Base-by-base conservation (phyloP, 108 stramenopile species). In the Skeletonema marinoi region DNA sequence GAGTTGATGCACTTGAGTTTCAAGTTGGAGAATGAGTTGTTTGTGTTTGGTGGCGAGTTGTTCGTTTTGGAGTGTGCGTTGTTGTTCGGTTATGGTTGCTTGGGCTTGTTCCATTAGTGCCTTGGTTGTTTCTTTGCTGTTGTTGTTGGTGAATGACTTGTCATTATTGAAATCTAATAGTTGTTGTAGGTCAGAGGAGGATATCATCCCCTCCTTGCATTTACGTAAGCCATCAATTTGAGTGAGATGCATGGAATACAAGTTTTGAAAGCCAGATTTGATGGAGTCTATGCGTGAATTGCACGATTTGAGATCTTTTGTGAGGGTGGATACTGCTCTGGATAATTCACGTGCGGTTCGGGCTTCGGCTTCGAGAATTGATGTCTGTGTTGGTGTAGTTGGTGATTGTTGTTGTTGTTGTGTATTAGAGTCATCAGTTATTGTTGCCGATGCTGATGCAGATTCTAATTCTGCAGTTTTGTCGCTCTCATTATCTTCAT, bases 311-410 rank as follows among this genome's bases (percentile, higher is more conserved):
- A 80, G 67, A 21, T 80, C 72, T 17, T 66, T 60, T 67, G 44
- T 65, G 1, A 72, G 29, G 12, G 63, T 58, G 1, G 63, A 32
- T 1, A 71, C 71, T 14, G 78, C 46, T 39, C 51, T 36, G 60
- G 71, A 67, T 33, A 78, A 46, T 36, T 78, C 71, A 14, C 78
- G 71, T 16, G 78, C 78, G 38, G 78, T 72, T 19, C 78, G 71
- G 13, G 78, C 78, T 78, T 78, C 78, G 31, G 78, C 66, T 78
- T 78, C 78, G 36, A 78, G 60, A 16, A 78, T 73, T 66, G 65
- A 29, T n/a, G 61, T 64, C 65, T 65, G 68, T 14, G 60, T 68
- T 13, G 75, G 33, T 68, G 42, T 29, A 3, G 70, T 38, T 3
- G 41, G 29, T 32, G 58, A 19, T 51, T 41, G 25, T 0, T 62